Conservation (phyloP, 139 green algal species). For the Desmodesmus armatus region DNA sequence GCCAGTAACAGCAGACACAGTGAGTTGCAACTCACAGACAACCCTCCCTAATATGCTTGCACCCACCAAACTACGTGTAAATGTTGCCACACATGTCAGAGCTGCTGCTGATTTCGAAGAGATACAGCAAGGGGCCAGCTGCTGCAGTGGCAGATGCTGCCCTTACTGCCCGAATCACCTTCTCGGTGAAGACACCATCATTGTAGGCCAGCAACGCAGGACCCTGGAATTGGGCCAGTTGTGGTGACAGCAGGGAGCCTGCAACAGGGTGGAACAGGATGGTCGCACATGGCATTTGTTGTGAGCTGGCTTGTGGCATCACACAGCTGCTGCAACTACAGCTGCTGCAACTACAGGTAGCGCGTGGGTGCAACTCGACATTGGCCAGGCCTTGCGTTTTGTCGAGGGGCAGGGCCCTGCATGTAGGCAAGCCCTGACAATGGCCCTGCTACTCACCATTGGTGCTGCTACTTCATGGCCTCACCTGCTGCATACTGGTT, state of each 20-base stretch:
- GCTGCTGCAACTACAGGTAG: too few relatives aligned
- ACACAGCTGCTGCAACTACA: background rate
- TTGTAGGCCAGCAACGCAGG: constrained; percentile 81
- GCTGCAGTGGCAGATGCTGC: background rate
- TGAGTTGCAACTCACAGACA: constrained; percentile 8
- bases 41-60: background rate
- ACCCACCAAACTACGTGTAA: too few relatives aligned
- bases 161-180: too few relatives aligned
- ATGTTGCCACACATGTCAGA: too few relatives aligned
- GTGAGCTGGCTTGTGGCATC: background rate
- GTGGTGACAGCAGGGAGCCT: constrained; percentile 51
- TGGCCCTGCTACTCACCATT: background rate
- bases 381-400: too few relatives aligned
- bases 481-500: constrained; percentile 51
- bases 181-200: constrained; percentile 73
- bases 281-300: too few relatives aligned
- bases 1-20: too few relatives aligned
- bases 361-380: too few relatives aligned
- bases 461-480: background rate
- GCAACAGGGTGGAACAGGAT: constrained; percentile 3
- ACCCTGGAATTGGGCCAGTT: constrained; percentile 73
- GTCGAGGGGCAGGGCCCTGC: too few relatives aligned
- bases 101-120: too few relatives aligned
- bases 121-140: background rate
- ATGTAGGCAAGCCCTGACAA: too few relatives aligned